Evolutionary conservation across 306 rosid genomes (phyloP).

Genomic region (Spatholobus suberectus): DNA sequence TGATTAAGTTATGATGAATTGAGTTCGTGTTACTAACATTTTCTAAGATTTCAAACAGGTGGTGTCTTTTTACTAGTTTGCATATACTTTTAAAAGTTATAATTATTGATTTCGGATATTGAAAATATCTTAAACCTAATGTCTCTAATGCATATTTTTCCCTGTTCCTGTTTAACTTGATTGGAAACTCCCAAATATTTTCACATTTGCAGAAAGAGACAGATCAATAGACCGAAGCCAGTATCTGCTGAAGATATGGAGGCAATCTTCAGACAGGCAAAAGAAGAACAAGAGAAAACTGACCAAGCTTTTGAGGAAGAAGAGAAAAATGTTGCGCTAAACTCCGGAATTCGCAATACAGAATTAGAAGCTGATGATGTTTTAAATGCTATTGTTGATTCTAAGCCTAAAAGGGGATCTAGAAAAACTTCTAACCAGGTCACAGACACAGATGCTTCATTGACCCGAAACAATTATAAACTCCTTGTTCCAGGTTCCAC

Average conservation of each 20-base stretch:
- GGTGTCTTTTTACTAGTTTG: conserved; percentile 9
- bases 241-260: conserved; percentile 75
- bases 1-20: conserved; percentile 10
- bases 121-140: conserved; percentile 4
- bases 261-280: conserved; percentile 70
- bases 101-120: conserved; percentile 11
- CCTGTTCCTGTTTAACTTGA: not conserved
- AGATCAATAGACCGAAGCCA: conserved; percentile 83
- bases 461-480: conserved; percentile 44
- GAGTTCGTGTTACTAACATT: conserved; percentile 4
- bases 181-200: conserved; percentile 29
- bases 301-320: conserved; percentile 76
- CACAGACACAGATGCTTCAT: conserved; percentile 31
- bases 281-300: conserved; percentile 76
- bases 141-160: not conserved
- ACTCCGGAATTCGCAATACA: conserved; percentile 31
- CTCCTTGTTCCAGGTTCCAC: conserved; percentile 64
- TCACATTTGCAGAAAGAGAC: conserved; percentile 64
- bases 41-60: not conserved
- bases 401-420: conserved; percentile 55
- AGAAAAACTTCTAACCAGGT: conserved; percentile 52
- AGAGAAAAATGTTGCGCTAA: conserved; percentile 46
- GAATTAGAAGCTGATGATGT: conserved; percentile 42
- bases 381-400: conserved; percentile 45
- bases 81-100: not conserved